Evolutionary conservation across 768 basidiomycete species (phyloP), one percentile per base, ranked within the genome.

Genomic region (Phylloporus sp.): DNA sequence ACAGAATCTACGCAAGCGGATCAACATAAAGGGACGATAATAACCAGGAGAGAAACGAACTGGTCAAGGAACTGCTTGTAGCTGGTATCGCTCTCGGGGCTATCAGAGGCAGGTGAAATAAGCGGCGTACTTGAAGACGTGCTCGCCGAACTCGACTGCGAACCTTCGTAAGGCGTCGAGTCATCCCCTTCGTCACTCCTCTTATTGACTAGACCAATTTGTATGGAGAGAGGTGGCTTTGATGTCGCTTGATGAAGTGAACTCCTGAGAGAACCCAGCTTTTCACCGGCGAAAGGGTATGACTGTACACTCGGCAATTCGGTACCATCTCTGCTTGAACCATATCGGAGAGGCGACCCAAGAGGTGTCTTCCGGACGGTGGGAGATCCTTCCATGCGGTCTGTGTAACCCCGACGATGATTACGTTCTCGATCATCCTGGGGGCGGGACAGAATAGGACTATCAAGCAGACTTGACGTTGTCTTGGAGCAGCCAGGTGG

Each of bases 31-130:
- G 1, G 20, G 6, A 35, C 13, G 32, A 5, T 7, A 26, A n/a
- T 36, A 10, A 24, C n/a, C n/a, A n/a, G 3, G 1, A 38, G 43
- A 28, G 13, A 27, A 15, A 75, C 81, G 41, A 59, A 87, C 87
- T 74, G 81, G 67, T 80, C 80, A 52, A 90, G 64, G 53, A 90
- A 81, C 52, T 80, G 76, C 53, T 73, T 75, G 62, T 88, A 88
- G 55, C 74, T 74, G 54, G 77, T 75, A 22, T 74, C 61, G 32
- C 44, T 55, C 36, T 55, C 54, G 10, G 45, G 35, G 26, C 36
- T 39, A 42, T 63, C 63, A 32, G 73, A 71, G 5, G 64, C 63
- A 12, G 78, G 76, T 22, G 79, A 77, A 2, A 72, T 66, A 15
- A 74, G 71, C 4, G 72, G 66, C 27, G 77, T 74, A 47, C 67